phyloP scores from a whole-genome alignment of 2,329 filamentous ascomycete species.

The Diaporthe australafricana region DNA sequence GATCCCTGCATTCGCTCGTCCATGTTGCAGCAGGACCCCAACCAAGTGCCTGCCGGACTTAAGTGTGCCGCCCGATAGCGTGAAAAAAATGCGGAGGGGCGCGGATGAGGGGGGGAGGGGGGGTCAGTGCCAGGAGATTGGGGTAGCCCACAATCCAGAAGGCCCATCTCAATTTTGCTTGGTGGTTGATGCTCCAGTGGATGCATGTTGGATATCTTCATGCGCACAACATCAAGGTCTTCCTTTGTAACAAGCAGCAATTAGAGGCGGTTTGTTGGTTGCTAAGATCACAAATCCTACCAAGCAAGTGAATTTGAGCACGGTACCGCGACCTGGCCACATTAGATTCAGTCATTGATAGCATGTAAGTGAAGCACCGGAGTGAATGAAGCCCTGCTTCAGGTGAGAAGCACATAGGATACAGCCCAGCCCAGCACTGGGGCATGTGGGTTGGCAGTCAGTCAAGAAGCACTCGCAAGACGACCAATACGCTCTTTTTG shows the following conservation, averaged over 20 bases:
- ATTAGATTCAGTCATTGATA: neutral
- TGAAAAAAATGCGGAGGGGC: slow-evolving; percentile 23
- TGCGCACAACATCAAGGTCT: neutral
- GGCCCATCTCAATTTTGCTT: neutral
- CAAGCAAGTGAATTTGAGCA: neutral
- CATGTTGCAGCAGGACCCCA: slow-evolving; percentile 22
- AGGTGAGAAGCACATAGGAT: neutral
- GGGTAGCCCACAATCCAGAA: slow-evolving; percentile 7
- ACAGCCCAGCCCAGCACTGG: neutral
- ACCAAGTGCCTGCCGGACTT: slow-evolving; percentile 20
- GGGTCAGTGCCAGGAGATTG: neutral
- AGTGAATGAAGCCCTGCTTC: neutral
- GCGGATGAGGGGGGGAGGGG: neutral
- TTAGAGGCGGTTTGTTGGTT: neutral
- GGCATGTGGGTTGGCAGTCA: neutral
- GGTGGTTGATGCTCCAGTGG: neutral
- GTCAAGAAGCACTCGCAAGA: neutral
- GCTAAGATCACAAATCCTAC: neutral
- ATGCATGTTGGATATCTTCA: neutral
- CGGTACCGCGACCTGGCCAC: neutral
- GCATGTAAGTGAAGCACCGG: neutral
- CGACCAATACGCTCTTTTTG: neutral
- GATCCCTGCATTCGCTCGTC: slow-evolving; percentile 25
- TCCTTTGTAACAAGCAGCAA: neutral
- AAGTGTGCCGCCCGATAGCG: slow-evolving; percentile 21